Evolutionary conservation across 306 rosid species (phyloP).

Genomic region (Casuarina equisetifolia): DNA sequence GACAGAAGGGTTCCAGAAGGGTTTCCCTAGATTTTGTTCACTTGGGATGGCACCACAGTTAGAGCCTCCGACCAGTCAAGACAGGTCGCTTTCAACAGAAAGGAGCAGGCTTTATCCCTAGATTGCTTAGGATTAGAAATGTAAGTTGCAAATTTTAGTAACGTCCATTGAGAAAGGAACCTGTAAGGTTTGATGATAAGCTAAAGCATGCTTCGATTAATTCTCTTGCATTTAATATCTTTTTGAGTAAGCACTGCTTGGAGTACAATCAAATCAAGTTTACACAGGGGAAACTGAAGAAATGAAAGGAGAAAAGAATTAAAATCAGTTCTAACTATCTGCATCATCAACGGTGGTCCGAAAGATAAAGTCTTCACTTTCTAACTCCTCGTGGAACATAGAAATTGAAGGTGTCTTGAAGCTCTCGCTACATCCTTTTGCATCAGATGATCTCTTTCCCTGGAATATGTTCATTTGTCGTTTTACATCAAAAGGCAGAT

Average conservation of each 20-base stretch:
- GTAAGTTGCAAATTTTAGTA: not conserved
- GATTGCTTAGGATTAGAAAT: not conserved
- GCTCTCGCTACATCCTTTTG: conserved; percentile 41
- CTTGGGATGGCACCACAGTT: not conserved
- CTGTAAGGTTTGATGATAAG: not conserved
- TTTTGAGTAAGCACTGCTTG: not conserved
- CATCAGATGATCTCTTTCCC: conserved; percentile 55
- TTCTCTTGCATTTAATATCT: too few species aligned
- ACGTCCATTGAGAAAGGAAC: not conserved
- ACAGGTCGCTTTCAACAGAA: not conserved
- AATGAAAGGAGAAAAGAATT: not conserved
- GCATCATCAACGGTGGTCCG: conserved; percentile 71
- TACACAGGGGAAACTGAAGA: not conserved
- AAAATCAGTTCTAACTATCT: conserved; percentile 36
- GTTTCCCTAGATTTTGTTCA: not conserved
- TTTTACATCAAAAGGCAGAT: conserved; percentile 16
- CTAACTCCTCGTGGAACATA: conserved; percentile 79
- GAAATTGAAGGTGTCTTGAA: conserved; percentile 40
- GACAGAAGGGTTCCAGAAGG: not conserved
- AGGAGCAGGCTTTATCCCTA: not conserved
- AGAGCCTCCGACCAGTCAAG: not conserved
- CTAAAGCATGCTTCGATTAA: not conserved
- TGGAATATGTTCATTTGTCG: conserved; percentile 32
- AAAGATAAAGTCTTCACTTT: conserved; percentile 76
- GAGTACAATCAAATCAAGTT: conserved; percentile 5